Base-by-base conservation (phyloP, 2,329 filamentous ascomycete genomes). In the Fusarium decemcellulare region DNA sequence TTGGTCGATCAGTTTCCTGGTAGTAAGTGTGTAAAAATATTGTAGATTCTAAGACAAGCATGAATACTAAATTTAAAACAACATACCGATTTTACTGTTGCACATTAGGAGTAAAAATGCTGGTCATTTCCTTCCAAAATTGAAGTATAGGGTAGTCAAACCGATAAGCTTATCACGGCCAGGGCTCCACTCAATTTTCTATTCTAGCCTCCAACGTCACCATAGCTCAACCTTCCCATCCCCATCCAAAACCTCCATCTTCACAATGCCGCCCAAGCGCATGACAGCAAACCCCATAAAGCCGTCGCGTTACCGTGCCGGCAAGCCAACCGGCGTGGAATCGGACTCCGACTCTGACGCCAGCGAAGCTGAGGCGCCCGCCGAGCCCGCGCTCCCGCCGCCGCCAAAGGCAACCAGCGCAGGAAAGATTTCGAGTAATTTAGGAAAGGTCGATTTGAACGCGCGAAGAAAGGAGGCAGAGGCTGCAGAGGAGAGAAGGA, bases 241-340 rank as follows among this genome's bases (percentile, higher is more conserved):
- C 27, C 53, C 56, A 27, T 29, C 32, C 30, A 29, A 34, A 52
- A 55, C 27, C 30, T 60, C 50, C 44, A 34, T 36, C 30, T 46
- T 46, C 71, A 76, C 55, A 62, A 89, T 88, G 87, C 91, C 92
- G 66, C 89, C 91, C 12, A 94, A 93, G 79, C 92, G 93, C 76
- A 97, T 98, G 93, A 98, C 95, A 68, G 94, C 95, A 67, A 97
- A 98, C 77, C 94, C 93, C 5, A 82, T 91, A 62, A 91, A 90
- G 78, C 93, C 94, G 27, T 89, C 91, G 72, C 92, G 96, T 61
- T 92, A 98, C 76, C 91, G 94, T 62, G 92, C 95, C 15, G 95
- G 96, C 71, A 98, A 98, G 80, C 85, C 91, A 15, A 83, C 86
- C 3, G 87, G 83, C 8, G 86, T 84, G 64, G 85, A 84, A 12